These are phyloP conservation scores for Beauveria bassiana DNA, from an alignment of 2,329 filamentous ascomycete species.

Conservation along the genomic window DNA sequence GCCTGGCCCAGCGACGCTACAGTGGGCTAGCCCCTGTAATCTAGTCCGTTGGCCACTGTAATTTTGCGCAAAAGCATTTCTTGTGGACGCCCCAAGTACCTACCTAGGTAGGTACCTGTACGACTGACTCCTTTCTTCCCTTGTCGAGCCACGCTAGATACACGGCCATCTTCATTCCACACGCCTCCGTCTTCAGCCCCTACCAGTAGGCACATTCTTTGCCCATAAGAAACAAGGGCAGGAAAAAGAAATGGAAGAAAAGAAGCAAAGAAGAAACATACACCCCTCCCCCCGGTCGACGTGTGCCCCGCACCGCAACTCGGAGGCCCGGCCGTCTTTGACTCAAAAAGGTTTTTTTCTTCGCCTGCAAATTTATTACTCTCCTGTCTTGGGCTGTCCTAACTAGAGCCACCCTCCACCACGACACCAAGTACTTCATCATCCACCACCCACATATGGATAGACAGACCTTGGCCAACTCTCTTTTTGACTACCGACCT, in stretches of 20 bases:
- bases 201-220: neutral
- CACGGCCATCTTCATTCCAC: constrained; percentile 3
- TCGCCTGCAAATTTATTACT: neutral
- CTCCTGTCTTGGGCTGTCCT: neutral
- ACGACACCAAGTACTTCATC: constrained; percentile 8
- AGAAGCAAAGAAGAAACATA: constrained; percentile 11
- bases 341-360: constrained; percentile 6
- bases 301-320: constrained; percentile 6
- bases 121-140: neutral
- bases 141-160: neutral
- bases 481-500: neutral
- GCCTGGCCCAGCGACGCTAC: neutral
- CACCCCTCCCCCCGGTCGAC: constrained; percentile 3
- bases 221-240: neutral
- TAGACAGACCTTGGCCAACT: constrained; percentile 2
- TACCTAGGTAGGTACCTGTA: neutral
- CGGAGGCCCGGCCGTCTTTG: constrained; percentile 6
- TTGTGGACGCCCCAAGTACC: neutral
- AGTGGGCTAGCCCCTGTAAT: neutral
- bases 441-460: constrained; percentile 1
- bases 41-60: neutral
- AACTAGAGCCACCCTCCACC: neutral
- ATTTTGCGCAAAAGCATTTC: neutral
- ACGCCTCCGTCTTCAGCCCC: neutral
- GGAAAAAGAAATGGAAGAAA: constrained; percentile 10